Base-by-base conservation (phyloP, 495 filamentous ascomycete species). In the Amniculicola lignicola region DNA sequence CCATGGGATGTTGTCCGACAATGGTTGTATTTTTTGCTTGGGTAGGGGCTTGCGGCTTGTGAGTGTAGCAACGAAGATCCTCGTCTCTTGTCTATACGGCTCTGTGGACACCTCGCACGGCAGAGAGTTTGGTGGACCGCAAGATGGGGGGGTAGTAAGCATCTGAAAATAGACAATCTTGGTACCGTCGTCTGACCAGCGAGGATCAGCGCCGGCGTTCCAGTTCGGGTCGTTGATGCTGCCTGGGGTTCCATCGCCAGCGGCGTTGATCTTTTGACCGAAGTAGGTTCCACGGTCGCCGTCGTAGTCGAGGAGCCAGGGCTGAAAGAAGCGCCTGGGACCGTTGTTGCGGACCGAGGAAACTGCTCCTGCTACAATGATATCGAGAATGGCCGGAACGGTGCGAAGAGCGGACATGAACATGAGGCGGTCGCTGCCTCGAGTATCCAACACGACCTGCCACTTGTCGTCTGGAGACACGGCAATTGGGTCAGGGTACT, bases 401-500 rank as follows among this genome's bases (percentile, higher is more conserved):
- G 4, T 10, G 6, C 41, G 14, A 7, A 44, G 4, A 7, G 16
- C 41, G 7, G 41, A 15, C 16, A 44, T 21, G 25, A 44, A 44
- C 41, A 44, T 44, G 9, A 22, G 41, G 4, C 41, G 41, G 9
- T 18, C 22, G 16, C 16, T 44, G 41, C 15, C 41, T 5, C 41
- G 41, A 22, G 41, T 44, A 18, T 44, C 41, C 41, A 44, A 22
- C 9, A 44, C 25, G 7, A 44, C 7, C 4, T 4, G 4, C 41
- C 41, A 44, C 9, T 9, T 9, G 38, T 57, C 55, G 36, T 69
- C 67, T 0, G 63, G 61, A 3, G 67, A 69, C 21, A 67, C 47
- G 43, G 60, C 54, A 15, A 71, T 6, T 3, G 65, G 63, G 28
- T 71, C 67, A 35, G 27, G 44, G 23, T 71, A 71, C 40, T 64